Percentiles rank a stretch among this genome's conserved stretches.
Conservation (phyloP, 2,329 filamentous ascomycete genomes). For the Grosmannia penicillata region DNA sequence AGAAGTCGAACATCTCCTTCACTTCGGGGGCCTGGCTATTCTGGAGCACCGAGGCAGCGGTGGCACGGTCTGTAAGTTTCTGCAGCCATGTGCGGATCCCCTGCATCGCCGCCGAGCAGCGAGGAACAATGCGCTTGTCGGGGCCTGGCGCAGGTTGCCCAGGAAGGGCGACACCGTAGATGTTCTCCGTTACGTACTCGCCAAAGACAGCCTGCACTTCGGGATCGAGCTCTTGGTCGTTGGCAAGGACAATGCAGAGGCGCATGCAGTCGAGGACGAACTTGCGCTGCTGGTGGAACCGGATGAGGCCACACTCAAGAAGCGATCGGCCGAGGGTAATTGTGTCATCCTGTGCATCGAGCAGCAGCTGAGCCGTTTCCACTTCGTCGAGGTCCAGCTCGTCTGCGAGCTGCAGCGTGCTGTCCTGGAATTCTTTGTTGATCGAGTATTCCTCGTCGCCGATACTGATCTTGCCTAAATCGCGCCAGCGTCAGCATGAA, state of each 20-base stretch:
- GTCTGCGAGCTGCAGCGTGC: constrained; percentile 68
- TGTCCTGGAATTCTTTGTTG: constrained; percentile 79
- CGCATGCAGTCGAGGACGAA: constrained; percentile 74
- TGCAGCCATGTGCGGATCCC: constrained; percentile 66
- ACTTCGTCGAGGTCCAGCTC: constrained; percentile 83
- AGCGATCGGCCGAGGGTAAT: constrained; percentile 55
- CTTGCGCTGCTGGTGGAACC: constrained; percentile 75
- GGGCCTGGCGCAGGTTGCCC: constrained; percentile 26
- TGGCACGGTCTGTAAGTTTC: constrained; percentile 58
- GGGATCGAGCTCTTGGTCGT: constrained; percentile 38
- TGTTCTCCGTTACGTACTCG: constrained; percentile 37
- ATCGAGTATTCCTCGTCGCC: constrained; percentile 61
- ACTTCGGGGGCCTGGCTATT: constrained; percentile 45
- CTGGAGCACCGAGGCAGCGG: constrained; percentile 61
- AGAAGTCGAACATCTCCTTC: constrained; percentile 65
- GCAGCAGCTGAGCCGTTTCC: constrained; percentile 61
- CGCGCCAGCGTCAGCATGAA: background rate
- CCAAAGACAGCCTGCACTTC: constrained; percentile 34
- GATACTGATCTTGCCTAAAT: constrained; percentile 58
- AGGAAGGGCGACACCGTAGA: constrained; percentile 34
- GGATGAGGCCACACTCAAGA: constrained; percentile 66
- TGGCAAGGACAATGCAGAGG: constrained; percentile 57
- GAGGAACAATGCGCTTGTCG: constrained; percentile 51
- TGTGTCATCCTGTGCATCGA: constrained; percentile 57
- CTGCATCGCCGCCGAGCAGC: constrained; percentile 62